Evolutionary conservation across 352 stramenopile species (phyloP).

Genomic region (Globisporangium orthogonon): DNA sequence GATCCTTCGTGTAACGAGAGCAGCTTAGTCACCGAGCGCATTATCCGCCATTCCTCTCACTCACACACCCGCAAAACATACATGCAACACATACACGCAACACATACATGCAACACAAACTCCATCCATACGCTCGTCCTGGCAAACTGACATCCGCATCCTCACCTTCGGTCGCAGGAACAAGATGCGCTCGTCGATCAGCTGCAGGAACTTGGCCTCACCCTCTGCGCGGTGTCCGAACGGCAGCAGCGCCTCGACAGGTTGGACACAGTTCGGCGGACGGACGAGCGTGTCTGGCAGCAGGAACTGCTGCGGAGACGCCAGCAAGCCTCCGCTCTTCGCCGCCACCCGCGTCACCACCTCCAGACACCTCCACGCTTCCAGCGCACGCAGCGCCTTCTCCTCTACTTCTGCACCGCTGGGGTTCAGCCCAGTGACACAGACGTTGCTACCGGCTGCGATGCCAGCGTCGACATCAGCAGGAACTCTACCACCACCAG

Average conservation of each 20-base stretch:
- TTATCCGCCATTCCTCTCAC: too few relatives aligned
- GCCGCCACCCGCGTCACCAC: constrained; percentile 29
- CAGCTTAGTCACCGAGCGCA: too few relatives aligned
- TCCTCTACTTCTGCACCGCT: constrained; percentile 12
- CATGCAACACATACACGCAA: too few relatives aligned
- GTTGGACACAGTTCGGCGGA: constrained; percentile 38
- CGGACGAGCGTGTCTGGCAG: constrained; percentile 24
- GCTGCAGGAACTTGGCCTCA: constrained; percentile 56
- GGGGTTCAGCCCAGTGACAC: not conserved
- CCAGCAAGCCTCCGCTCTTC: constrained; percentile 18
- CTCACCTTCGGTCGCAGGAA: constrained; percentile 66
- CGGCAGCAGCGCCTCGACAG: constrained; percentile 50
- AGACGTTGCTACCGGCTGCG: too few relatives aligned
- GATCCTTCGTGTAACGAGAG: too few relatives aligned
- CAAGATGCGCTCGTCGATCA: constrained; percentile 48
- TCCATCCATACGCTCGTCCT: too few relatives aligned
- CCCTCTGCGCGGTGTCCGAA: constrained; percentile 53
- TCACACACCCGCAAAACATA: too few relatives aligned
- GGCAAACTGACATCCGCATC: not conserved
- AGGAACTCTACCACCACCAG: not conserved
- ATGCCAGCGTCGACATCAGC: too few relatives aligned
- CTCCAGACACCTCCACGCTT: constrained; percentile 67
- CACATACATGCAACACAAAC: too few relatives aligned
- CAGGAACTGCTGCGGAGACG: constrained; percentile 40
- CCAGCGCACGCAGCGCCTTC: constrained; percentile 39